Base-by-base conservation (phyloP, 2,329 filamentous ascomycete genomes). In the Bimuria novae-zelandiae region DNA sequence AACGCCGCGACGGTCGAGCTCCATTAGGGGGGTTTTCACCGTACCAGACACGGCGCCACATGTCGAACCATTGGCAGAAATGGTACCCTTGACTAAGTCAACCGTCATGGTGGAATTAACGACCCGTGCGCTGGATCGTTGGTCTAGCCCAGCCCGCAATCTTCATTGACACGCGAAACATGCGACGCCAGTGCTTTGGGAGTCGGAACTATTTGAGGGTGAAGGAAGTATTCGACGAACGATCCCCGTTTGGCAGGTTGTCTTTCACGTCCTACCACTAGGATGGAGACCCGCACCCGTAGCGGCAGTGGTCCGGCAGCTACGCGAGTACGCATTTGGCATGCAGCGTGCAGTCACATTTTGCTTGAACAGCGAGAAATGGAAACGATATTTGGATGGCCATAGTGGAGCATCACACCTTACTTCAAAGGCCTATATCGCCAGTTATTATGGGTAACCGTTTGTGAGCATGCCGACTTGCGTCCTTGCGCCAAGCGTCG, bases 41-140 rank as follows among this genome's bases (percentile, higher is more conserved):
- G 35, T 5, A 3, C 27, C 7, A 2, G 2, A 17, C 7, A 8
- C 41, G 50, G 43, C 52, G 52, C 52, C 52, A 55, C 52, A 55
- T 10, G 19, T 10, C 7, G 3, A 7, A 2, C 23, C 7, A 55
- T 51, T 51, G 47, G 52, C 36, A 25, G n/a, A 35, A 47, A 47
- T 7, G 32, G 27, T 54, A 54, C 52, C 2, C 33, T 30, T 33
- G n/a, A 25, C 44, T 35, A 42, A 42, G 22, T 50, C 52, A 42
- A 50, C 52, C 52, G 40, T 30, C 27, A 23, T 19, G 52, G 47
- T 36, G 52, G 52, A 47, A 51, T 49, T 23, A 37, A 29, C 32
- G n/a, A 23, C n/a, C 30, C 43, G 19, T 30, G 21, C 43, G 43
- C 43, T 27, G 43, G 17, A 46, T 49, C 44, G 30, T 21, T 14